These are phyloP conservation scores for Cardamine resedifolia DNA, from an alignment of 345 rosid genomes.

Conservation along the genomic window DNA sequence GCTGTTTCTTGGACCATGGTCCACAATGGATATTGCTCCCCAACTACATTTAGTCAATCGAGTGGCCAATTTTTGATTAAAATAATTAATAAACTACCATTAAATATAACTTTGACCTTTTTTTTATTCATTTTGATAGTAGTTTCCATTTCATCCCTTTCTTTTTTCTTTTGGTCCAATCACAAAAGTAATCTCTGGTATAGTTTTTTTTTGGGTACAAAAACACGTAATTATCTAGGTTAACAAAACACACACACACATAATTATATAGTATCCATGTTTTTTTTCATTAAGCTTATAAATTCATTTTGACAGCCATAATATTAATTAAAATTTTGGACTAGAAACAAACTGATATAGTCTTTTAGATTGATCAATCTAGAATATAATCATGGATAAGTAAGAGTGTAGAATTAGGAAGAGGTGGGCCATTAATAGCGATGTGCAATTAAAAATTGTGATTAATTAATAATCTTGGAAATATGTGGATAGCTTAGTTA, in stretches of 20 bases:
- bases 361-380: background rate
- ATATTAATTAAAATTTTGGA: background rate
- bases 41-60: slow-evolving; percentile 41
- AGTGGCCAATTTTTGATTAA: slow-evolving; percentile 18
- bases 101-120: slow-evolving; percentile 37
- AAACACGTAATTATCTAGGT: background rate
- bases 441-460: background rate
- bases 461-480: background rate
- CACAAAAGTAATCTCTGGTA: slow-evolving; percentile 3
- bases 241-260: background rate
- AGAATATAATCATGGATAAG: background rate
- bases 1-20: slow-evolving; percentile 44
- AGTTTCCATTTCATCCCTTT: slow-evolving; percentile 33
- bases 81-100: slow-evolving; percentile 27
- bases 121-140: slow-evolving; percentile 8
- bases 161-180: slow-evolving; percentile 29
- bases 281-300: background rate
- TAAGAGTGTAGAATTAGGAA: background rate
- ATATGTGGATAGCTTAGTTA: background rate
- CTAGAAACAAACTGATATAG: background rate
- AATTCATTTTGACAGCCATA: background rate
- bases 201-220: background rate
- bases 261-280: background rate
- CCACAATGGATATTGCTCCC: slow-evolving; percentile 39
- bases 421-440: background rate